Evolutionary conservation across 2,329 filamentous ascomycete species (phyloP), one percentile per base, ranked within the genome.

Genomic region (Penicillium palitans): DNA sequence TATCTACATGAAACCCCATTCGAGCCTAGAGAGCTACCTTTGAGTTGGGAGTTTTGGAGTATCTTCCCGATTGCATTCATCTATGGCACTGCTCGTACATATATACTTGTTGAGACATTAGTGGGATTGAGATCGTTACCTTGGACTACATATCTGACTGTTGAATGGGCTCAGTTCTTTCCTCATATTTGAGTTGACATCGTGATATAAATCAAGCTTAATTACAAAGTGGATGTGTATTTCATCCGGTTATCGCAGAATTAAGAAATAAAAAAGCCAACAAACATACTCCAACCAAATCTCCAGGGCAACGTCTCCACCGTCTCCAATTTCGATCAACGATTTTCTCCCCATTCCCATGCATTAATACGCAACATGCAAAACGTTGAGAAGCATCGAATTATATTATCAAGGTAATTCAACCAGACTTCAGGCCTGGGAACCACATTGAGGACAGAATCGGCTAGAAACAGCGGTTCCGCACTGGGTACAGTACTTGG

Each of bases 381-480:
- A 6, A 6, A 33, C n/a, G 10, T 21, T 31, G 9, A 31, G 2
- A 33, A 47, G 3, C 13, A 9, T 21, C 45, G 12, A 33, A 21
- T 0, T 21, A 5, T 21, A 12, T 33, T 15, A 15, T 33, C 9
- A 15, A 19, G 27, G 9, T 15, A n/a, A 19, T 21, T 8, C 12
- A 10, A 33, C 21, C 2, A 9, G 6, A 21, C 17, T 29, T 55
- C 21, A 55, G n/a, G 21, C 40, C n/a, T 42, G 50, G 12, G 46
- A 21, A 29, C 62, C 62, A 41, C 61, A 63, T n/a, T 63, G 58
- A 19, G 54, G 48, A 37, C 62, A 65, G 49, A 65, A 63, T 3
- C 54, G 58, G 40, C 61, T 53, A 19, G 55, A 53, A 6, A 59
- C 12, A 40, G 56, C 37, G 3, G 49, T 52, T 13, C 61, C 61